Conservation (phyloP, 2,329 filamentous ascomycete species). For the Aspergillus aculeatus region DNA sequence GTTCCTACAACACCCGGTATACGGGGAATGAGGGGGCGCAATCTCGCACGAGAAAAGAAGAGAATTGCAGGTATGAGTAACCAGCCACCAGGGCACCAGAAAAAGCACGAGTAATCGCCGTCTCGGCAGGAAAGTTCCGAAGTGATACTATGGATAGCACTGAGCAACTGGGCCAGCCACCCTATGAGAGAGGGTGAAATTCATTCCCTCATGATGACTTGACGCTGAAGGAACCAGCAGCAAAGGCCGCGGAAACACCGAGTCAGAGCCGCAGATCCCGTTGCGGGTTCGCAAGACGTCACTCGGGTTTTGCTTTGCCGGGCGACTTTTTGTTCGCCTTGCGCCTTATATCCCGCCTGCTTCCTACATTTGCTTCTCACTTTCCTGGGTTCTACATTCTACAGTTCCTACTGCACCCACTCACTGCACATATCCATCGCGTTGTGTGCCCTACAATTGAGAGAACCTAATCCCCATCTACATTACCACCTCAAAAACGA, state of each 20-base stretch:
- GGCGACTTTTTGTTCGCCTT: not conserved
- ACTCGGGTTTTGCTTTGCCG: slow-evolving; percentile 15
- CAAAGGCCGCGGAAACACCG: slow-evolving; percentile 9
- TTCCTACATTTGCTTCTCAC: not conserved
- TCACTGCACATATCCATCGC: not conserved
- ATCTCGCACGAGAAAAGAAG: not conserved
- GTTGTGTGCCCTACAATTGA: not conserved
- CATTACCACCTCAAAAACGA: slow-evolving; percentile 14
- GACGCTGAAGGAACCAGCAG: not conserved
- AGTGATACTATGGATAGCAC: slow-evolving; percentile 6
- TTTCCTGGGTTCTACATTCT: not conserved
- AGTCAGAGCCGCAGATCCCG: slow-evolving; percentile 5
- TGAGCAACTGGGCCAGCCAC: not conserved
- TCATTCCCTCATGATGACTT: not conserved
- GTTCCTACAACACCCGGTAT: not conserved
- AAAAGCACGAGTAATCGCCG: not conserved
- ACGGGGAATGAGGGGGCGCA: not conserved
- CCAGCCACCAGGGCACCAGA: no score
- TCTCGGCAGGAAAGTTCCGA: not conserved
- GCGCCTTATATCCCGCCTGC: not conserved
- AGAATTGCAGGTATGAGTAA: not conserved
- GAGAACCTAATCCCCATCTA: slow-evolving; percentile 3
- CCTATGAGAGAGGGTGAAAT: not conserved
- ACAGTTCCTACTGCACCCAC: not conserved
- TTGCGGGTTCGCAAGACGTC: slow-evolving; percentile 6